Evolutionary conservation across 441 rosid species (phyloP), one percentile per base, ranked within the genome.

Genomic region (Adansonia madagascariensis): DNA sequence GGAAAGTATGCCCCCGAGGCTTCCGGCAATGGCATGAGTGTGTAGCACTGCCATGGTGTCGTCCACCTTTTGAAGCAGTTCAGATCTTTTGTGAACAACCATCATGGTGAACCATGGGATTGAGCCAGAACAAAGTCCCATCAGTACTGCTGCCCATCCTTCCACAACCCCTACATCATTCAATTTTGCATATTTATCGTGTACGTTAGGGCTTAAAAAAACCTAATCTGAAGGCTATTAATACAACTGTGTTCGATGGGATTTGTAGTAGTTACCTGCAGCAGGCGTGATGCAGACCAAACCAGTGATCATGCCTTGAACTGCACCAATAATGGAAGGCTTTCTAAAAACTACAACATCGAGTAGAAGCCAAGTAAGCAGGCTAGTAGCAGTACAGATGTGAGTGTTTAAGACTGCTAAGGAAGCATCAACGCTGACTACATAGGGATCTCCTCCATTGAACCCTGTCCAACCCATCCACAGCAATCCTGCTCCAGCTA

Each of bases 391-490:
- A 20, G 88, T 79, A 17, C 89, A 88, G 0, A 85, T 24, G 70
- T 87, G 91, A 31, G 89, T 88, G 86, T 89, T 86, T 56, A 89
- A 9, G 27, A 89, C 83, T 0, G 89, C 88, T 11, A 89, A 74
- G 11, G 90, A 87, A 9, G 92, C 87, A 6, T 87, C 90, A 0
- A 35, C 8, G 76, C 72, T 82, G 12, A 75, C 82, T 0, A 44
- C 61, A 12, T 84, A 87, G 15, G 92, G 90, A 72, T 89, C 92
- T n/a, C 90, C 92, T 76, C 92, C 92, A 22, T 89, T 87, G 79
- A 87, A 89, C 20, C 90, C 92, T 0, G 90, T 82, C 89, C 92
- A 89, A 0, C 90, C 92, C 87, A 89, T 80, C 92, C 90, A 89
- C 2, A 87, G 85, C 12, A 89, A 15, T 41, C 92, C 90, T 39